Evolutionary conservation across 352 stramenopile species (phyloP).

Genomic region (Achlya hypogyna): DNA sequence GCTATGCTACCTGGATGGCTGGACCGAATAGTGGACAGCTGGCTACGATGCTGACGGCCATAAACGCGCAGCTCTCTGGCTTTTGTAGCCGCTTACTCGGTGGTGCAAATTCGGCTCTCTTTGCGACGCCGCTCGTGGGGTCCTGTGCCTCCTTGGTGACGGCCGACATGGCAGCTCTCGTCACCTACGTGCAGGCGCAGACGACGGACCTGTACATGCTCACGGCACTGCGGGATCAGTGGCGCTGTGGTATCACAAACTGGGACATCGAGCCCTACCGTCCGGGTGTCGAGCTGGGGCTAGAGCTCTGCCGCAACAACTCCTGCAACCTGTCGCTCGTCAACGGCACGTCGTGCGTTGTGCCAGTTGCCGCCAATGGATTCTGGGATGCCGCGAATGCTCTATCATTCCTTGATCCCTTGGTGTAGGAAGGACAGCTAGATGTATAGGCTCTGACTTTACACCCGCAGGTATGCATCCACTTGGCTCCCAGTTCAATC

Average conservation of each 20-base stretch:
- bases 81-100: slow-evolving; percentile 24
- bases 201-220: slow-evolving; percentile 30
- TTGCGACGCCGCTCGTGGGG: slow-evolving; percentile 27
- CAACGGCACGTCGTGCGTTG: slow-evolving; percentile 31
- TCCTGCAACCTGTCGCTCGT: slow-evolving; percentile 29
- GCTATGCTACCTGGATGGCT: slow-evolving; percentile 16
- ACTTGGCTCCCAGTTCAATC: slow-evolving; percentile 24
- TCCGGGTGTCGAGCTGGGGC: slow-evolving; percentile 29
- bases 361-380: slow-evolving; percentile 33
- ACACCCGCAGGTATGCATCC: slow-evolving; percentile 28
- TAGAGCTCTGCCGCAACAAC: slow-evolving; percentile 39
- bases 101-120: slow-evolving; percentile 37
- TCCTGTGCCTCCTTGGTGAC: slow-evolving; percentile 28
- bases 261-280: slow-evolving; percentile 67
- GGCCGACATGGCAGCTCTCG: slow-evolving; percentile 30
- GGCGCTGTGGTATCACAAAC: slow-evolving; percentile 36
- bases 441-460: neutral
- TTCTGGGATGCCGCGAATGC: slow-evolving; percentile 35
- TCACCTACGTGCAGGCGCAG: slow-evolving; percentile 30
- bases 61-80: slow-evolving; percentile 33
- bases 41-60: slow-evolving; percentile 18
- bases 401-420: slow-evolving; percentile 35
- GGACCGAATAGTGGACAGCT: slow-evolving; percentile 12
- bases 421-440: slow-evolving; percentile 20
- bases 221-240: slow-evolving; percentile 48